Evolutionary conservation across 2,329 filamentous ascomycete species (phyloP), one percentile per base, ranked within the genome.

Genomic region (Aspergillus oerlinghausenensis): DNA sequence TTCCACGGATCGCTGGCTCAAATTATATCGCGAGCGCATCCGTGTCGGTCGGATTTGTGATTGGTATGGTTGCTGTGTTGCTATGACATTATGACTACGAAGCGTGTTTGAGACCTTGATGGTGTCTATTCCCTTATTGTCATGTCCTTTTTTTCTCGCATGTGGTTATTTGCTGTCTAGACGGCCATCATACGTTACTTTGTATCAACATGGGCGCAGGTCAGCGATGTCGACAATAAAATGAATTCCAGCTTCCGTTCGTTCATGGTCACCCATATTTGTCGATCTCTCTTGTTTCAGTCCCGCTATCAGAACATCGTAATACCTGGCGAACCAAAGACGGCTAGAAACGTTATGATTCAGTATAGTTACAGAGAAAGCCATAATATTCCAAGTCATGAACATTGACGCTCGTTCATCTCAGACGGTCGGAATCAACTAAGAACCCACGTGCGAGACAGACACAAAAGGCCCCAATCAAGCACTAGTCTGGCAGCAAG

Each of bases 1-100:
- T 32, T 23, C 42, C 28, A 38, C 29, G 43, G 26, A 25, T 28
- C 23, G 50, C 40, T 29, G 43, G 56, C 1, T n/a, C 50, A 9
- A 48, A 25, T 17, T 47, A 47, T 14, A 10, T 47, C 10, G 43
- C 38, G 17, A 38, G 52, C 19, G 32, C 50, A 17, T 53, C 54
- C 9, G 8, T 56, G 23, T 40, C 54, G 4, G 11, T 60, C 14
- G 58, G 56, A 40, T n/a, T 52, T 38, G 35, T 38, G 28, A 43
- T 55, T 9, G 54, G 56, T 23, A 49, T 50, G 14, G 48, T 60
- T 29, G 54, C 56, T 10, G 23, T 56, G 38, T 60, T 54, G 56
- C 43, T 60, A 23, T 60, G 43, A 47, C 43, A 6, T 17, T 45
- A 47, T 14, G 23, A 47, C n/a, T 26, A 26, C 14, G 23, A 47